These are phyloP conservation scores for Solanum bulbocastanum DNA, from an alignment of 257 asterid species.

Conservation along the genomic window DNA sequence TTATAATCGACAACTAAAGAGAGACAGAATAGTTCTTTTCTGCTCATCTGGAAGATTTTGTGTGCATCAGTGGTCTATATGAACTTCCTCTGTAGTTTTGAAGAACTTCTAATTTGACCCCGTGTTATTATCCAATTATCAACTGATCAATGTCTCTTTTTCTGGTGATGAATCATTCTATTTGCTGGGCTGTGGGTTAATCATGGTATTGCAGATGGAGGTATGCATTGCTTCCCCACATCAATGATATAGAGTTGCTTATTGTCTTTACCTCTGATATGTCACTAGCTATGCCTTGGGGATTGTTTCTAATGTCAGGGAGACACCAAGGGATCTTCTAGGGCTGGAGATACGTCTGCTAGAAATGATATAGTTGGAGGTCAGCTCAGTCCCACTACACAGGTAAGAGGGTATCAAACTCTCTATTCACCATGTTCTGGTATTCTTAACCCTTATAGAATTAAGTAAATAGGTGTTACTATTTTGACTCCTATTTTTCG, in stretches of 20 bases:
- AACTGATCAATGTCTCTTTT: background rate
- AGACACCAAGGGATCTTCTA: slow-evolving; percentile 47
- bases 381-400: slow-evolving; percentile 31
- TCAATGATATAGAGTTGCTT: background rate
- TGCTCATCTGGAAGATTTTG: background rate
- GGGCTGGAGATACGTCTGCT: slow-evolving; percentile 35
- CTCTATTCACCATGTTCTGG: background rate
- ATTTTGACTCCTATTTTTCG: background rate
- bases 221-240: slow-evolving; percentile 17
- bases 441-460: background rate
- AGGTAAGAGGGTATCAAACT: slow-evolving; percentile 17
- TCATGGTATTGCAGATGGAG: slow-evolving; percentile 42
- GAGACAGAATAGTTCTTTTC: background rate
- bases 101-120: background rate
- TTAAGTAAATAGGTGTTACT: background rate
- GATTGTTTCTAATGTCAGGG: slow-evolving; percentile 33
- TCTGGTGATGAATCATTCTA: slow-evolving; percentile 3
- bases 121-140: background rate
- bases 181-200: slow-evolving; percentile 4
- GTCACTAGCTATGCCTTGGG: background rate
- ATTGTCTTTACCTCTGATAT: background rate
- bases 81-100: background rate
- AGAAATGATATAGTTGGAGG: slow-evolving; percentile 23
- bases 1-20: background rate
- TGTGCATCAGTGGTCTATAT: background rate